A percentile compares a stretch with the other conserved stretches of the same genome.
Conservation (phyloP, 768 basidiomycete genomes). For the Hericium alpestre region DNA sequence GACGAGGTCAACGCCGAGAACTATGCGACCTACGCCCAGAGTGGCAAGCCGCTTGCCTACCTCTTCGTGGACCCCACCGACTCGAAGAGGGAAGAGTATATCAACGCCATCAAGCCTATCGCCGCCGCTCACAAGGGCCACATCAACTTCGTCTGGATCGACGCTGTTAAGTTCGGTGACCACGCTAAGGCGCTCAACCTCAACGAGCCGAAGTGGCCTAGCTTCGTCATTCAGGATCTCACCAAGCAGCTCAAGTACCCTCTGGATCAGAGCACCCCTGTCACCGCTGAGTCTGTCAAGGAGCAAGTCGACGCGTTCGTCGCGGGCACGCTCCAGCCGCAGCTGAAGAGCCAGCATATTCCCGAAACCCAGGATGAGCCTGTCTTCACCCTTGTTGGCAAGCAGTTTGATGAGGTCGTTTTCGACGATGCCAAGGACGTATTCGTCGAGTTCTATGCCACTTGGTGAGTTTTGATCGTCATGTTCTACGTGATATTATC, state of each 20-base stretch:
- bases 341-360: slow-evolving; percentile 83
- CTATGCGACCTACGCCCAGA: slow-evolving; percentile 74
- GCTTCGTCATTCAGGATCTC: slow-evolving; percentile 88
- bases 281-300: slow-evolving; percentile 47
- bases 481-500: slow-evolving; percentile 1
- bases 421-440: slow-evolving; percentile 87
- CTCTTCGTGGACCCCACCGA: slow-evolving; percentile 81
- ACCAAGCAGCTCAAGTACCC: slow-evolving; percentile 84
- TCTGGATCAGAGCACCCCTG: slow-evolving; percentile 52
- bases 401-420: slow-evolving; percentile 80
- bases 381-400: slow-evolving; percentile 77
- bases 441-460: slow-evolving; percentile 93
- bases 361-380: slow-evolving; percentile 75
- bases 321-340: slow-evolving; percentile 64
- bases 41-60: slow-evolving; percentile 84
- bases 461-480: slow-evolving; percentile 56
- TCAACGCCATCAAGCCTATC: slow-evolving; percentile 62
- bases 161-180: slow-evolving; percentile 88
- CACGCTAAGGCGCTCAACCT: slow-evolving; percentile 94
- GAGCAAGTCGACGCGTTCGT: slow-evolving; percentile 56
- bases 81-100: slow-evolving; percentile 49
- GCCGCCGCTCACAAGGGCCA: slow-evolving; percentile 76
- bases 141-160: slow-evolving; percentile 97
- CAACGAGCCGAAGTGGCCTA: slow-evolving; percentile 76
- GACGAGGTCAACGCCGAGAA: slow-evolving; percentile 94